phyloP scores from a whole-genome alignment of 1,284 basidiomycete species.

The Irpex sp. region DNA sequence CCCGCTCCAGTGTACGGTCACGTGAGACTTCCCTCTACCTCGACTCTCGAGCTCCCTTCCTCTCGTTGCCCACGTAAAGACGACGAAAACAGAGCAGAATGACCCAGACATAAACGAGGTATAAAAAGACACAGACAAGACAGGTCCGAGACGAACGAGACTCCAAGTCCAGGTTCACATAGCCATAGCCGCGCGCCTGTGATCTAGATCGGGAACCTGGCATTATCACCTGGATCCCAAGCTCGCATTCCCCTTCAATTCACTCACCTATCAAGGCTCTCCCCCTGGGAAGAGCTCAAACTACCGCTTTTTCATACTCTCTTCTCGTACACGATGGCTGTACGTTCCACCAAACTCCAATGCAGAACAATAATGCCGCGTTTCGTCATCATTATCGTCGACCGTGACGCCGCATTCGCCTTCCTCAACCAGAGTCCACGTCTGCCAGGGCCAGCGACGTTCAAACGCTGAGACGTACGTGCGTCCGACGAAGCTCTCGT shows the following conservation, averaged over 20 bases:
- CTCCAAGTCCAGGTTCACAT: neutral
- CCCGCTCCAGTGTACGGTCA: conserved; percentile 1
- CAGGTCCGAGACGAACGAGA: neutral
- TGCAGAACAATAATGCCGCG: conserved; percentile 10
- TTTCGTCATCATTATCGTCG: conserved; percentile 11
- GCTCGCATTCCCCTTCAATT: neutral
- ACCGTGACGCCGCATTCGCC: conserved; percentile 12
- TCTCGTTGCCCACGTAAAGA: neutral
- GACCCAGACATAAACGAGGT: neutral
- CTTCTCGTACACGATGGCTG: conserved; percentile 9
- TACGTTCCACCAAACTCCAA: conserved; percentile 25
- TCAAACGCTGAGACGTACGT: conserved; percentile 14
- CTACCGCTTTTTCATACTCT: neutral
- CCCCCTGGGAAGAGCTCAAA: neutral
- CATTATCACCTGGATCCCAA: neutral
- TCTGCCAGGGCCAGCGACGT: conserved; percentile 18
- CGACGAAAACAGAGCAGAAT: neutral
- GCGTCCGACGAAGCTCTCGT: conserved; percentile 23
- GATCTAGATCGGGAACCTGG: neutral
- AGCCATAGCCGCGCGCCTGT: neutral
- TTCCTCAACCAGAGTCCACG: conserved; percentile 20
- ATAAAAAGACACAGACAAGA: neutral
- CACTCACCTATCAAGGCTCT: neutral
- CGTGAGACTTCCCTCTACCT: neutral
- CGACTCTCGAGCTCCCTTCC: neutral